These are phyloP conservation scores for Epichloe sibirici DNA, from an alignment of 2,329 filamentous ascomycete genomes.

Conservation along the genomic window DNA sequence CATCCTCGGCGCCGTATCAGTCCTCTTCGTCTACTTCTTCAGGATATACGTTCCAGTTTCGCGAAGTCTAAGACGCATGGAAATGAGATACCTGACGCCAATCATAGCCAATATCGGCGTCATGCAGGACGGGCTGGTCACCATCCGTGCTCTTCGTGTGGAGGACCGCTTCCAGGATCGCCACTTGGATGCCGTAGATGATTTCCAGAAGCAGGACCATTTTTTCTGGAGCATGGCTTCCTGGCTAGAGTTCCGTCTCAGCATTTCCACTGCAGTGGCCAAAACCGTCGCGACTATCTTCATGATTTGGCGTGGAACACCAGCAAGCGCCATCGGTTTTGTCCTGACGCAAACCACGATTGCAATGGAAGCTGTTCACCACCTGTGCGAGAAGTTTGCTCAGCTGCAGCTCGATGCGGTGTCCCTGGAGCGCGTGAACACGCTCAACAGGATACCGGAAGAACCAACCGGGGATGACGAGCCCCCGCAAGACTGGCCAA, in stretches of 20 bases:
- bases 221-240: conserved; percentile 86
- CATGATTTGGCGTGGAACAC: conserved; percentile 62
- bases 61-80: conserved; percentile 68
- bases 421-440: conserved; percentile 74
- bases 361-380: conserved; percentile 25
- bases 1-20: conserved; percentile 56
- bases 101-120: conserved; percentile 89
- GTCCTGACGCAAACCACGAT: conserved; percentile 48
- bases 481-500: conserved; percentile 69
- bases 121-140: conserved; percentile 72
- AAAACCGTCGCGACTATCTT: conserved; percentile 63
- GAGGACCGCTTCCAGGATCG: conserved; percentile 68
- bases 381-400: conserved; percentile 68
- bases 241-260: conserved; percentile 72
- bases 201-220: conserved; percentile 90
- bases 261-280: conserved; percentile 48
- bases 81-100: conserved; percentile 81
- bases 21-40: conserved; percentile 63
- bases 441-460: conserved; percentile 66
- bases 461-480: conserved; percentile 55
- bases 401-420: conserved; percentile 87
- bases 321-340: conserved; percentile 71
- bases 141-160: conserved; percentile 71
- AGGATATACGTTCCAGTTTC: conserved; percentile 68
- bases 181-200: conserved; percentile 71